Percentiles rank a stretch among this genome's conserved stretches.
Evolutionary conservation across 176 grass and related monocot species (phyloP).

Genomic region (Ensete glaucum): DNA sequence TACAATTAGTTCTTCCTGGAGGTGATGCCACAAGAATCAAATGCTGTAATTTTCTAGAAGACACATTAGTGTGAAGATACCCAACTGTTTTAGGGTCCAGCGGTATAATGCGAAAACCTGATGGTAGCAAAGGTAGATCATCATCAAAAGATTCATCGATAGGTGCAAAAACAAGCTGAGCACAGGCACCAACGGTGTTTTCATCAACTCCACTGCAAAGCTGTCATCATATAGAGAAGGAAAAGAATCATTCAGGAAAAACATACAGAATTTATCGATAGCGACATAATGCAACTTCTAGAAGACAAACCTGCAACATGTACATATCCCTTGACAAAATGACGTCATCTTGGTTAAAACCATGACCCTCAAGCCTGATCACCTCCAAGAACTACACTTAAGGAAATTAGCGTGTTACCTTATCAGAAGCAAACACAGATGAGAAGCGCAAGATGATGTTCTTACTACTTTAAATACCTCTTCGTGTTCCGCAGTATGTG

Average conservation of each 20-base stretch:
- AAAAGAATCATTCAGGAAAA: background rate
- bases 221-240: slow-evolving; percentile 31
- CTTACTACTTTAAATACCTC: slow-evolving; percentile 40
- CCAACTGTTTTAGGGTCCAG: slow-evolving; percentile 74
- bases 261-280: background rate
- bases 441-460: background rate
- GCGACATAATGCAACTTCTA: background rate
- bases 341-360: slow-evolving; percentile 85
- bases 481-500: slow-evolving; percentile 71
- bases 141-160: slow-evolving; percentile 99
- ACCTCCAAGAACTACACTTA: slow-evolving; percentile 79
- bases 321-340: slow-evolving; percentile 90
- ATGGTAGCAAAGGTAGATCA: slow-evolving; percentile 75
- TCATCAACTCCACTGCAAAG: slow-evolving; percentile 90
- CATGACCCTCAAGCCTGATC: slow-evolving; percentile 80
- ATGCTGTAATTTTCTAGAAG: no score
- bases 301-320: slow-evolving; percentile 62
- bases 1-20: background rate
- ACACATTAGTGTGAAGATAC: slow-evolving; percentile 3
- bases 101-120: slow-evolving; percentile 86
- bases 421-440: background rate
- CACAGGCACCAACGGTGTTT: slow-evolving; percentile 70
- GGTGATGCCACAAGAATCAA: no score
- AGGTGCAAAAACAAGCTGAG: slow-evolving; percentile 93
- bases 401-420: background rate